These are phyloP conservation scores for Cutaneotrichosporon mucoides DNA, from an alignment of 1,284 basidiomycete species.

Conservation along the genomic window DNA sequence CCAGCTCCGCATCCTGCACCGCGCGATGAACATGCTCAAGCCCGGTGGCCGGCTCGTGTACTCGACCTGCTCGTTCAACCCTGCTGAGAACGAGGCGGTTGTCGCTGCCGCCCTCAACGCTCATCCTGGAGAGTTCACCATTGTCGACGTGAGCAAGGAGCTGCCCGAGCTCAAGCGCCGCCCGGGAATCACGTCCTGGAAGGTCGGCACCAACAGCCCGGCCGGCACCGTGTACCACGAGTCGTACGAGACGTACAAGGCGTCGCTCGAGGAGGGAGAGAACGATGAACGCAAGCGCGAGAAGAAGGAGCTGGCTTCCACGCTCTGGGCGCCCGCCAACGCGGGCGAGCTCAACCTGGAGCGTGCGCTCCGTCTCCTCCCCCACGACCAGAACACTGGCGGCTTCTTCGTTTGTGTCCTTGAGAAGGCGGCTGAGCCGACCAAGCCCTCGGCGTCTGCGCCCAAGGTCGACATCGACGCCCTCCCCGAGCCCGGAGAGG, in stretches of 20 bases:
- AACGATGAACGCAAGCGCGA: conserved; percentile 37
- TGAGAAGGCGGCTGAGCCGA: conserved; percentile 52
- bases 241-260: conserved; percentile 32
- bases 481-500: conserved; percentile 15
- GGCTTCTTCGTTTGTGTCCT: conserved; percentile 96
- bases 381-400: conserved; percentile 94
- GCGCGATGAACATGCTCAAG: conserved; percentile 86
- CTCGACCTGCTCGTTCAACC: conserved; percentile 97
- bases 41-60: conserved; percentile 88
- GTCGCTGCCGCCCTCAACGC: conserved; percentile 74
- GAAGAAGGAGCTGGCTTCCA: conserved; percentile 54
- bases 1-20: conserved; percentile 85
- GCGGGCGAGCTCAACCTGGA: conserved; percentile 99
- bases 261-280: conserved; percentile 20
- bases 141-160: conserved; percentile 71
- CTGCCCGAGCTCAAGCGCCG: conserved; percentile 70
- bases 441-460: background rate
- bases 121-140: conserved; percentile 72
- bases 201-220: conserved; percentile 52
- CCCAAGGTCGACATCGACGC: conserved; percentile 9
- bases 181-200: conserved; percentile 72
- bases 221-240: conserved; percentile 24
- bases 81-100: conserved; percentile 96
- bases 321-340: conserved; percentile 68
- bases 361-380: conserved; percentile 90